phyloP scores from a whole-genome alignment of 352 stramenopile genomes.

The Phytophthora foliorum region DNA sequence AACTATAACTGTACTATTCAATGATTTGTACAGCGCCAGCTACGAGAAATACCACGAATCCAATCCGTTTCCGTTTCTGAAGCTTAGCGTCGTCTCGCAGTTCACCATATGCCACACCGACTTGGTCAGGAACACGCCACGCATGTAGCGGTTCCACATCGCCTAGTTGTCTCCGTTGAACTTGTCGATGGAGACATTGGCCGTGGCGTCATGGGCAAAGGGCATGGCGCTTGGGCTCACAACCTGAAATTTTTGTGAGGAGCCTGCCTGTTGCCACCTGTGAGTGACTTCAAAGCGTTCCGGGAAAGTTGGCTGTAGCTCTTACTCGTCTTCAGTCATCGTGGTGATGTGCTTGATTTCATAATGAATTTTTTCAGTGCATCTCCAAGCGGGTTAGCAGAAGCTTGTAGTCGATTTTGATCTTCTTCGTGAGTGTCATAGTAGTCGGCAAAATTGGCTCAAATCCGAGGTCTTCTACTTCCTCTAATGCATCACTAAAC shows the following conservation, averaged over 20 bases:
- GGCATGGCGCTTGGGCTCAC: neutral
- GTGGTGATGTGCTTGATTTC: neutral
- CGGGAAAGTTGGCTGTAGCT: neutral
- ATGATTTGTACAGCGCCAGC: too few species aligned
- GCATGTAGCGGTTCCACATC: slow-evolving; percentile 28
- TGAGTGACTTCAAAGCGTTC: neutral
- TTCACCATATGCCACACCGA: slow-evolving; percentile 35
- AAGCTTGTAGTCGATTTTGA: neutral
- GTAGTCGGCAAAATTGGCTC: neutral
- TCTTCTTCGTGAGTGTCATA: neutral
- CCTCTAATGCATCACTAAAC: too few species aligned
- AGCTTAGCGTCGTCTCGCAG: slow-evolving; percentile 17
- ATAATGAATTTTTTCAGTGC: neutral
- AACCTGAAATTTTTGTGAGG: too few species aligned
- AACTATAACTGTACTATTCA: too few species aligned
- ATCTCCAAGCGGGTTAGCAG: neutral
- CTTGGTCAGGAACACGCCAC: slow-evolving; percentile 39
- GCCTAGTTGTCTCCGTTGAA: slow-evolving; percentile 19
- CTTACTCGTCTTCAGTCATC: neutral
- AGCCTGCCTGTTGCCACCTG: neutral
- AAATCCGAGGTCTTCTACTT: too few species aligned
- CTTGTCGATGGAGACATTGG: slow-evolving; percentile 24
- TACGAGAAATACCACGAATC: too few species aligned
- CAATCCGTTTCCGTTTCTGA: too few species aligned
- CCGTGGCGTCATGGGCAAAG: slow-evolving; percentile 7